Evolutionary conservation across 192 early-diverging fungal species (phyloP), one percentile per base, ranked within the genome.

Genomic region (Coemansia sp.): DNA sequence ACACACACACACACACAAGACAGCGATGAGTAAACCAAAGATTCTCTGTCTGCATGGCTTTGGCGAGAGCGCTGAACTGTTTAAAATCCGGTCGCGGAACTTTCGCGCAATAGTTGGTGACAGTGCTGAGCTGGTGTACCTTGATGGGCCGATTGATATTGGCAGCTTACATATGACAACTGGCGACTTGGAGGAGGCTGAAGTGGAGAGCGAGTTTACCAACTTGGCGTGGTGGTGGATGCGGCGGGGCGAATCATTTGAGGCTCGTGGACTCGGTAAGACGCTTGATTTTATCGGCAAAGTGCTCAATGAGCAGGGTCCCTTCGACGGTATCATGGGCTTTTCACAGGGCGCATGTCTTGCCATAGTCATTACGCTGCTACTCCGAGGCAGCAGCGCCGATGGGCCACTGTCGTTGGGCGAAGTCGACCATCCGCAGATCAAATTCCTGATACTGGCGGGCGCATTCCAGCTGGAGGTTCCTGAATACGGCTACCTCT

Each of bases 221-320:
- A 80, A 80, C 55, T 56, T 74, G 47, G 64, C 60, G 16, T 80
- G 77, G 77, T 80, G 77, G 77, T 81, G 78, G 76, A 58, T 64
- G 38, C 63, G 73, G 49, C 64, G 63, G 12, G 64, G 62, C 30
- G 57, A 70, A 56, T 60, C 61, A 18, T 65, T 57, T 22, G 78
- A 74, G 65, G 47, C 66, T 23, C 71, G 78, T 55, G 72, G 78
- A 2, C 32, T 74, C 5, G 65, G 64, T 27, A 56, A 74, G 38
- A 56, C 63, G 19, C 34, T 80, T 7, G 49, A 44, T 7, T 16
- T 61, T 16, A 44, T 80, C 2, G 62, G 63, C 56, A 53, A 55
- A 2, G 26, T 71, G 5, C 68, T 80, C 18, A 59, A 69, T 9
- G 71, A 74, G 71, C 71, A 80, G 47, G 77, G 77, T 7, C 77